Conservation (phyloP, 176 grass and related monocot genomes). For the Echinochloa phyllopogon region DNA sequence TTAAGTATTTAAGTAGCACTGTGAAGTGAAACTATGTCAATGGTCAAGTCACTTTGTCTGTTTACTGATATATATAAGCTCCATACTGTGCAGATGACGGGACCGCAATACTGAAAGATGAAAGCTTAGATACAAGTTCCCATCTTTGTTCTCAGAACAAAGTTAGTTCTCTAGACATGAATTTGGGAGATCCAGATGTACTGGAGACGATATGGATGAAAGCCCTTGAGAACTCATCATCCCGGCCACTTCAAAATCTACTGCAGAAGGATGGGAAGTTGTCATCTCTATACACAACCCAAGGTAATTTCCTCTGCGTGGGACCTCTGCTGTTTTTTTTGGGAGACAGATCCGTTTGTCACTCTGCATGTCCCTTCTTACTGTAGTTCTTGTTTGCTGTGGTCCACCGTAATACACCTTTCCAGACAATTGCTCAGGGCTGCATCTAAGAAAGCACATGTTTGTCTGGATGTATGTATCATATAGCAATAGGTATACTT, state of each 20-base stretch:
- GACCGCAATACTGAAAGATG: constrained; percentile 53
- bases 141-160: constrained; percentile 58
- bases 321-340: constrained; percentile 28
- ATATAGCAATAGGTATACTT: constrained; percentile 19
- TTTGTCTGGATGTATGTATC: constrained; percentile 33
- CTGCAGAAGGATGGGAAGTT: constrained; percentile 77
- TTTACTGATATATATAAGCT: constrained; percentile 34
- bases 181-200: constrained; percentile 77
- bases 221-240: constrained; percentile 77
- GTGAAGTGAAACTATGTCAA: background rate
- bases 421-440: constrained; percentile 23
- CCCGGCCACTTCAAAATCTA: constrained; percentile 53
- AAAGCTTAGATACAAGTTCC: constrained; percentile 57
- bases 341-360: constrained; percentile 19
- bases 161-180: constrained; percentile 54
- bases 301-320: constrained; percentile 64
- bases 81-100: constrained; percentile 62
- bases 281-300: constrained; percentile 67
- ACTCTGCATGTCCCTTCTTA: constrained; percentile 23
- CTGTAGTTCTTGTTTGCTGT: constrained; percentile 26
- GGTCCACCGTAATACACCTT: constrained; percentile 31
- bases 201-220: constrained; percentile 74
- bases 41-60: background rate
- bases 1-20: background rate
- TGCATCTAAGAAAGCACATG: constrained; percentile 42